Evolutionary conservation across 2,329 filamentous ascomycete species (phyloP).

Genomic region (Claviceps sp.): DNA sequence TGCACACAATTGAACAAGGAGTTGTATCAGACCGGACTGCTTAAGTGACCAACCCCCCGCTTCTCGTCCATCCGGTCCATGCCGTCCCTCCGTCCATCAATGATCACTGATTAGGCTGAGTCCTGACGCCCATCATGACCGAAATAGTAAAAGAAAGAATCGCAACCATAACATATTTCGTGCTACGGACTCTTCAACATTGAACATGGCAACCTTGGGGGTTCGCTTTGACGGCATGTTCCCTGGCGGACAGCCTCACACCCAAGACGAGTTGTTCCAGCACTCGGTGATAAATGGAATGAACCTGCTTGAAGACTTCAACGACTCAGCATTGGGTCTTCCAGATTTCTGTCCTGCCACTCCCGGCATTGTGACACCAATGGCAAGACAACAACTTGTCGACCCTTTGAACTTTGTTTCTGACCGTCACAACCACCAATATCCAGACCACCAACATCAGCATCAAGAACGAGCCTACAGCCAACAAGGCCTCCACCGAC

Average conservation of each 20-base stretch:
- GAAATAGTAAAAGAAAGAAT: neutral
- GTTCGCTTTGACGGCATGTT: neutral
- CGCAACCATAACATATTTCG: neutral
- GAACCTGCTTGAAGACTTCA: neutral
- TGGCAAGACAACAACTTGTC: neutral
- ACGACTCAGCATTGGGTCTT: neutral
- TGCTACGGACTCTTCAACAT: neutral
- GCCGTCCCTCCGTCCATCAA: neutral
- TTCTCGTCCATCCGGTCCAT: neutral
- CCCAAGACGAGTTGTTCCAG: neutral
- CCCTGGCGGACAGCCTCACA: neutral
- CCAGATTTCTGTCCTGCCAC: neutral
- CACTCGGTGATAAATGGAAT: neutral
- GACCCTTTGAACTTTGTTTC: neutral
- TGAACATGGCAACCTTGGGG: neutral
- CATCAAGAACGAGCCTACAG: neutral
- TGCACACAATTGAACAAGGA: neutral
- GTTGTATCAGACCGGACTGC: neutral
- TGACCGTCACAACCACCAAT: neutral
- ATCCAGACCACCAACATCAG: neutral
- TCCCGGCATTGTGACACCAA: neutral
- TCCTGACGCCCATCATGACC: neutral
- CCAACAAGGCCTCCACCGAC: neutral
- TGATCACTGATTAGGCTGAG: neutral
- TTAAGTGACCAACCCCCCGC: neutral